Conservation (phyloP, 2,329 filamentous ascomycete genomes). For the Aureobasidium sp. region DNA sequence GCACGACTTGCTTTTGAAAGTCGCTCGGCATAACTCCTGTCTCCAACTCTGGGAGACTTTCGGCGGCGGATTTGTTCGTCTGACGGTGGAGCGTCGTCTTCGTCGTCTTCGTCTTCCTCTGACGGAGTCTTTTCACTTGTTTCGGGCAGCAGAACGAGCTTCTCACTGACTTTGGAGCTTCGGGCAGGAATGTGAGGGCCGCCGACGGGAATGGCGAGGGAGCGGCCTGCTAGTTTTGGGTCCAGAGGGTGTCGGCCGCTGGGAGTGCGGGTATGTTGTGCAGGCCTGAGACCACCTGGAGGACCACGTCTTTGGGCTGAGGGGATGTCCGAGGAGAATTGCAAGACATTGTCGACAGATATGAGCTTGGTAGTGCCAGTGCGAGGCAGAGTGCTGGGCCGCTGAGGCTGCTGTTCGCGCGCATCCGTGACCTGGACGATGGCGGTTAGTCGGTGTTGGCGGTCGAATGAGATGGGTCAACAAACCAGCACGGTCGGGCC, state of each 20-base stretch:
- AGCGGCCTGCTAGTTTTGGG: slow-evolving; percentile 48
- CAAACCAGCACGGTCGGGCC: slow-evolving; percentile 38
- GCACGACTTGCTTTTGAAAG: slow-evolving; percentile 73
- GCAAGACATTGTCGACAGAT: slow-evolving; percentile 86
- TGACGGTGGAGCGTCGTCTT: slow-evolving; percentile 49
- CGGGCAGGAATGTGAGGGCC: slow-evolving; percentile 61
- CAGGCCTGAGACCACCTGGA: slow-evolving; percentile 43
- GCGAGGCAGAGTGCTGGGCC: slow-evolving; percentile 29
- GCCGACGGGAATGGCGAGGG: slow-evolving; percentile 37
- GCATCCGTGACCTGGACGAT: slow-evolving; percentile 48
- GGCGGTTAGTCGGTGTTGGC: neutral
- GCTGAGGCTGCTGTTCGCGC: slow-evolving; percentile 37
- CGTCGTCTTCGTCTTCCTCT: slow-evolving; percentile 34
- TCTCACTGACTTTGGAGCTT: slow-evolving; percentile 91
- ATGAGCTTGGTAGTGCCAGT: slow-evolving; percentile 59
- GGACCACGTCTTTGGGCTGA: slow-evolving; percentile 81
- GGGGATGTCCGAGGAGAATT: slow-evolving; percentile 88
- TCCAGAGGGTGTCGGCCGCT: slow-evolving; percentile 45
- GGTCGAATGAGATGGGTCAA: neutral
- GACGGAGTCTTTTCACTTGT: slow-evolving; percentile 45
- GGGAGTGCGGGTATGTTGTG: slow-evolving; percentile 40
- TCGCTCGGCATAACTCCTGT: slow-evolving; percentile 91
- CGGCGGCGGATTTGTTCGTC: slow-evolving; percentile 60
- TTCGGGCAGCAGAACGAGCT: slow-evolving; percentile 89
- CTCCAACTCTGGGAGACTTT: slow-evolving; percentile 50